Evolutionary conservation across 768 basidiomycete genomes (phyloP), one percentile per base, ranked within the genome.

Genomic region (Amanita molliuscula): DNA sequence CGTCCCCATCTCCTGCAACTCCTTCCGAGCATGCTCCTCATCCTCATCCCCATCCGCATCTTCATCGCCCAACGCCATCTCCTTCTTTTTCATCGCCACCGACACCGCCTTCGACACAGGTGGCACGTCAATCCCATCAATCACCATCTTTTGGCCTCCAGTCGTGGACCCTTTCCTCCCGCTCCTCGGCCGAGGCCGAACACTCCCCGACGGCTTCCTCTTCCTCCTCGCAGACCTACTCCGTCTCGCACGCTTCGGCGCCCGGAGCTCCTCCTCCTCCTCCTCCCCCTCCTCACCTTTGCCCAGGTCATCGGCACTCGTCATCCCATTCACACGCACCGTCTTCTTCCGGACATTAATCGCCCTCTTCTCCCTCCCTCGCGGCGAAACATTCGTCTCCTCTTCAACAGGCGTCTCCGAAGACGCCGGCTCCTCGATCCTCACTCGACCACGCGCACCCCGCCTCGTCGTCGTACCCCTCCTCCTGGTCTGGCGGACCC

Each of bases 31-130:
- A 25, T 26, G 29, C 15, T 45, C 34, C 35, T 47, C 49, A 34
- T 50, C 49, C 16, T 44, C 23, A 23, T 50, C 49, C 36, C 49
- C 49, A 26, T 50, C 49, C 20, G 49, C 49, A 50, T 50, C 49
- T 31, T 50, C 41, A 16, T 50, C 49, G 11, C 41, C 18, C 15
- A 35, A 15, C 20, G 10, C 31, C 33, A 50, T 44, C 33, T 42
- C 41, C 49, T 13, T 26, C 33, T 23, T 50, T 18, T 36, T 50
- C 21, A 43, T 43, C 3, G 41, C 41, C 7, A 10, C 28, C 1
- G 8, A 16, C 3, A 43, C 5, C 2, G 49, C 49, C 23, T 35
- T 44, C 20, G 31, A 35, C 41, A 50, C 13, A 21, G 49, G 49
- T 3, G 49, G 49, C 33, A 50, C 36, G 13, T 50, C 49, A 20